Conservation (phyloP, 441 rosid species). For the Bocquillonia castaneifolia region DNA sequence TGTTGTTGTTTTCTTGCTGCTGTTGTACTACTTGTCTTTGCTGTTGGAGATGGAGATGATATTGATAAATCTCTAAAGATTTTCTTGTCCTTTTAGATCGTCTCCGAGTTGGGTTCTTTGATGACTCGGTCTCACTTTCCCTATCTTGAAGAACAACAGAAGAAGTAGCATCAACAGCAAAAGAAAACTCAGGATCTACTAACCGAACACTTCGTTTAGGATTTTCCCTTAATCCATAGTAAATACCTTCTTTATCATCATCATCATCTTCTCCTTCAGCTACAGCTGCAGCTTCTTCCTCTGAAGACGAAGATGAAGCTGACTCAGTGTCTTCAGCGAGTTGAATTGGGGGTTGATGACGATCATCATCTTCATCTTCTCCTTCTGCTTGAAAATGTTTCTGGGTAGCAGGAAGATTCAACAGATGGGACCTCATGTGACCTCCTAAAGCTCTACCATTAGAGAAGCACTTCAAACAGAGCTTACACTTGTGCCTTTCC, state of each 20-base stretch:
- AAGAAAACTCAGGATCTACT: slow-evolving; percentile 60
- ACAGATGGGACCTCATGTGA: slow-evolving; percentile 83
- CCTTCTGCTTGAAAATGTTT: no score
- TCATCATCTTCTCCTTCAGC: slow-evolving; percentile 17
- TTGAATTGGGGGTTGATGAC: slow-evolving; percentile 24
- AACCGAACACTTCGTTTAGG: slow-evolving; percentile 51
- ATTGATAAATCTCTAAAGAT: slow-evolving; percentile 27
- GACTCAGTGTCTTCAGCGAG: slow-evolving; percentile 36
- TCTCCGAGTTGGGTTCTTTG: slow-evolving; percentile 60
- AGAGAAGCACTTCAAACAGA: slow-evolving; percentile 58
- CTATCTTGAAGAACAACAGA: slow-evolving; percentile 57
- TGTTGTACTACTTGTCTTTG: slow-evolving; percentile 2
- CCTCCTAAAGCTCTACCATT: slow-evolving; percentile 81
- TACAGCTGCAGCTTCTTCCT: slow-evolving; percentile 21
- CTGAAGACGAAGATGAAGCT: slow-evolving; percentile 35
- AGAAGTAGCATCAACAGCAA: slow-evolving; percentile 39
- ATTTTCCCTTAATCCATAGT: slow-evolving; percentile 48
- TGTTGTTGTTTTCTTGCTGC: slow-evolving; percentile 25
- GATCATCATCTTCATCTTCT: slow-evolving; percentile 19
- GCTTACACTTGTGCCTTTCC: slow-evolving; percentile 68
- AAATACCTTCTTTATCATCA: slow-evolving; percentile 24
- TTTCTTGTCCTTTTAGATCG: slow-evolving; percentile 65
- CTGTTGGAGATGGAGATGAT: slow-evolving; percentile 15
- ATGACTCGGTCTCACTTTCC: slow-evolving; percentile 80
- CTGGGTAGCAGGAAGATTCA: slow-evolving; percentile 43